phyloP scores from a whole-genome alignment of 345 rosid genomes.

The Jatropha curcas region DNA sequence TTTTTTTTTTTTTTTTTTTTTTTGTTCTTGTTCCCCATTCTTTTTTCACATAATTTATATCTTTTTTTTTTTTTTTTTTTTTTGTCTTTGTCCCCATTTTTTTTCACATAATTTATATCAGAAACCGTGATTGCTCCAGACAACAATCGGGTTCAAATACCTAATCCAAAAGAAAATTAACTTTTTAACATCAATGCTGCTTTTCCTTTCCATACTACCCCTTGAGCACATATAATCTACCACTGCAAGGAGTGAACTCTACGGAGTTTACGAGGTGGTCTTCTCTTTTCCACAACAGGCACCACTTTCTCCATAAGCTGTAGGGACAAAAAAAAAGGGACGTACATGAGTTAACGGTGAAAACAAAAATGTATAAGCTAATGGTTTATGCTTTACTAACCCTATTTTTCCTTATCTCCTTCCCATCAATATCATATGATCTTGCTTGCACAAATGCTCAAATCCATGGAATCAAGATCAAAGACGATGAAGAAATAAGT shows the following conservation, averaged over 20 bases:
- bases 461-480: background rate
- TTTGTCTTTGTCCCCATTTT: too few relatives aligned
- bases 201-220: slow-evolving; percentile 8
- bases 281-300: slow-evolving; percentile 66
- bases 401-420: slow-evolving; percentile 2
- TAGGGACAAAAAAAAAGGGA: slow-evolving; percentile 15
- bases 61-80: background rate
- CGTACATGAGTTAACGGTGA: too few relatives aligned
- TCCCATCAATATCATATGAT: slow-evolving; percentile 2
- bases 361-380: background rate
- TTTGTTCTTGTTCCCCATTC: too few relatives aligned
- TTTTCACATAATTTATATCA: background rate
- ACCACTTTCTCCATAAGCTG: slow-evolving; percentile 79
- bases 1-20: background rate
- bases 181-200: slow-evolving; percentile 3
- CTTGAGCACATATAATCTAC: slow-evolving; percentile 34
- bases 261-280: slow-evolving; percentile 46
- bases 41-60: background rate
- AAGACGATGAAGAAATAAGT: background rate
- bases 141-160: slow-evolving; percentile 18
- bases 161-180: slow-evolving; percentile 22
- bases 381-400: background rate
- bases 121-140: slow-evolving; percentile 17
- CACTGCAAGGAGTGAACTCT: slow-evolving; percentile 68
- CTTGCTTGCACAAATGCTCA: background rate